A percentile compares a stretch with the other conserved stretches of the same genome.
These are phyloP conservation scores for Leishmania lainsoni DNA, from an alignment of 208 protist species.

Conservation along the genomic window DNA sequence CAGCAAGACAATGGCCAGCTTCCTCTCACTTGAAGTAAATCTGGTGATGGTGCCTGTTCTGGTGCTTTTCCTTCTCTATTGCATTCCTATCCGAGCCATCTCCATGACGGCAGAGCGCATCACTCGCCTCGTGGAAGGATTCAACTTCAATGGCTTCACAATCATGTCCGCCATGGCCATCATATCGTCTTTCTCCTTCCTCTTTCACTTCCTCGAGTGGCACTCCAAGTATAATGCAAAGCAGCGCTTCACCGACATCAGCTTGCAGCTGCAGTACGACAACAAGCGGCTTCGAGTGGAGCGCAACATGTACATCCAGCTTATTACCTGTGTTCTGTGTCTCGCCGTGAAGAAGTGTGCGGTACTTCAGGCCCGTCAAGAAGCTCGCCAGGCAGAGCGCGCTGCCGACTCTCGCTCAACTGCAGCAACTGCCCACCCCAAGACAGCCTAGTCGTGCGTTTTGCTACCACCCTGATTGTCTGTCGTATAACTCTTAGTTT, in stretches of 20 bases:
- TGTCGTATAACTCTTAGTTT: no score
- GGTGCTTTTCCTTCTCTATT: constrained; percentile 49
- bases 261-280: constrained; percentile 64
- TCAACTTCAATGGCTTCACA: constrained; percentile 48
- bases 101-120: constrained; percentile 34
- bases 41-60: constrained; percentile 54
- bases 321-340: constrained; percentile 49
- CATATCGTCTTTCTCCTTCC: constrained; percentile 45
- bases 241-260: constrained; percentile 53
- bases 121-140: constrained; percentile 38
- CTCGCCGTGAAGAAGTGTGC: constrained; percentile 50
- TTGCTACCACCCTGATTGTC: no score
- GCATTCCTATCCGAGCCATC: constrained; percentile 39
- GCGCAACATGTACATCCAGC: constrained; percentile 78
- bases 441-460: not conserved
- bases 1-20: constrained; percentile 34
- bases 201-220: constrained; percentile 54
- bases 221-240: constrained; percentile 48
- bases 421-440: not conserved
- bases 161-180: constrained; percentile 37
- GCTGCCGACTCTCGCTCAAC: not conserved
- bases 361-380: constrained; percentile 8
- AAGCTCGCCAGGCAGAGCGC: not conserved
- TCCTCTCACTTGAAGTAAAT: constrained; percentile 52
- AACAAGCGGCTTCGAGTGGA: constrained; percentile 58